Percentiles rank a stretch among this genome's conserved stretches.
Evolutionary conservation across 176 grass and related monocot genomes (phyloP).

Genomic region (Raddia guianensis): DNA sequence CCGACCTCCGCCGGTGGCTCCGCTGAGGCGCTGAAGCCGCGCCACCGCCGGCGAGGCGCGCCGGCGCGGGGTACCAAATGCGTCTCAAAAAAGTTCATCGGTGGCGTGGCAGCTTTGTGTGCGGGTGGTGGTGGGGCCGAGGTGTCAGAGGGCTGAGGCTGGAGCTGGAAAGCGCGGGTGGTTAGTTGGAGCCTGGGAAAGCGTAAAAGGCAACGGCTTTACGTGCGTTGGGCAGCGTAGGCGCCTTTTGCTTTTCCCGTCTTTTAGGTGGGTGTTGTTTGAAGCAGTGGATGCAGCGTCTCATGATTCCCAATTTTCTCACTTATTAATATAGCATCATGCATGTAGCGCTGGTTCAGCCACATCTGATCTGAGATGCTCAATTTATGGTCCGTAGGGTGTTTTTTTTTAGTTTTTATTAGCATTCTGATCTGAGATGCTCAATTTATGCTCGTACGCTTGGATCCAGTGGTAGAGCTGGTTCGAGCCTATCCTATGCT

Average conservation of each 20-base stretch:
- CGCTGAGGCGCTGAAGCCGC: constrained; percentile 52
- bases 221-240: background rate
- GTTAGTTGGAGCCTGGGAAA: constrained; percentile 40
- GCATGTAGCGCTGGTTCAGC: too few species aligned
- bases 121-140: background rate
- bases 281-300: too few species aligned
- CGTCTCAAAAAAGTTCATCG: background rate
- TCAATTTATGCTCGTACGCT: too few species aligned
- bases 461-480: too few species aligned
- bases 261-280: constrained; percentile 14
- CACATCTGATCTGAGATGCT: too few species aligned
- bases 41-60: background rate
- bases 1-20: constrained; percentile 80
- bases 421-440: too few species aligned
- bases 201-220: constrained; percentile 17
- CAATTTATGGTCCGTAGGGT: too few species aligned
- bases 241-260: constrained; percentile 8
- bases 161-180: constrained; percentile 30
- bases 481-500: too few species aligned
- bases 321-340: too few species aligned
- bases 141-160: constrained; percentile 3
- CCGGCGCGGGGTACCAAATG: background rate
- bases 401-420: too few species aligned
- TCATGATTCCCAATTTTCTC: too few species aligned
- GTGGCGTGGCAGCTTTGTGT: background rate